Evolutionary conservation across 2,329 filamentous ascomycete species (phyloP), one percentile per base, ranked within the genome.

Genomic region (Arthrobotrys musiformis): DNA sequence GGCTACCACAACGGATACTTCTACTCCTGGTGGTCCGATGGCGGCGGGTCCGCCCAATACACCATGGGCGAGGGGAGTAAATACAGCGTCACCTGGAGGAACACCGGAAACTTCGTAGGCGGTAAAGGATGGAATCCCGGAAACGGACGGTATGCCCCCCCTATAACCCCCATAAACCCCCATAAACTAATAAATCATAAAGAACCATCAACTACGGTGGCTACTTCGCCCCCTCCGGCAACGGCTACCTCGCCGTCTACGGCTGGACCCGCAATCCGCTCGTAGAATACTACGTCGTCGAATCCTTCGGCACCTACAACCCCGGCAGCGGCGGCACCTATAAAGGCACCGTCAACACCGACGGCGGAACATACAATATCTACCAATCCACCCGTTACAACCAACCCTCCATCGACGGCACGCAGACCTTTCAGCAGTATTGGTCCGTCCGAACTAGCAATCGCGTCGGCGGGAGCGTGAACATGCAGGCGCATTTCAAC

Each of bases 21-120:
- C 84, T 90, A 88, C 82, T 88, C 86, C 11, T 89, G 85, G 84
- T 90, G 87, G 87, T 88, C 86, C 67, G 88, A 89, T 77, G 86
- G 86, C 22, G 84, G 82, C 17, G 85, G 83, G 30, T 81, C 83
- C 54, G 86, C 87, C 3, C 86, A 83, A 37, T 90, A 89, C 83
- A 87, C 85, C 80, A 89, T 89, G 82, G 86, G 84, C 15, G 82
- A 82, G 2, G 85, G 82, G 17, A 87, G 88, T 24, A 81, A 82
- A 78, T 89, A 88, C 84, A 85, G 83, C 76, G 83, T 87, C 4
- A 83, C 52, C 3, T 89, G 87, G 87, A 82, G 83, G 50, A 84
- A 82, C 37, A 83, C 83, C 13, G 85, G 84, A 78, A 85, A 86
- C 82, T 86, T 85, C 79, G 85, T 86, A n/a, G 85, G 83, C 42